phyloP scores from a whole-genome alignment of 2,329 filamentous ascomycete species.

The Aspergillus transmontanensis region DNA sequence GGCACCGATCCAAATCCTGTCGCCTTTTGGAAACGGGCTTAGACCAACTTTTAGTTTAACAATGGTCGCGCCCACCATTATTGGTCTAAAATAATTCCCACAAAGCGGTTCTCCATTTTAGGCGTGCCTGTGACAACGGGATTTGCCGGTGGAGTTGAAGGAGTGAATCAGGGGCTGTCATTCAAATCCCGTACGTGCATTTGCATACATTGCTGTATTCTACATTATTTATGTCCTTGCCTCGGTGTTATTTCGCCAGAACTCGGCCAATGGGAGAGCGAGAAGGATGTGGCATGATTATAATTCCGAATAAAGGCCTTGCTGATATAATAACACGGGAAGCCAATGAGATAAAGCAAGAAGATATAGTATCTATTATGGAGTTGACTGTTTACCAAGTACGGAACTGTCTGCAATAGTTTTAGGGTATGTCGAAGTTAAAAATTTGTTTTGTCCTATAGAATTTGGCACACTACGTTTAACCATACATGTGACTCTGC shows the following conservation, averaged over 20 bases:
- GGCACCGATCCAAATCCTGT: neutral
- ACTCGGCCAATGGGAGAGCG: neutral
- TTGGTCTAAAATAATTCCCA: neutral
- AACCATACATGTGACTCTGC: neutral
- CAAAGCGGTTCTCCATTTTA: neutral
- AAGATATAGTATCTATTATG: neutral
- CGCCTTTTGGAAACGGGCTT: neutral
- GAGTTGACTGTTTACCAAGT: neutral
- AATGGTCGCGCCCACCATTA: neutral
- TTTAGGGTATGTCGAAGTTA: neutral
- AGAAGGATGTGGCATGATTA: neutral
- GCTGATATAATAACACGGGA: neutral
- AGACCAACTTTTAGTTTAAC: neutral
- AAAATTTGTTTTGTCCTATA: neutral
- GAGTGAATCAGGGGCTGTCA: neutral
- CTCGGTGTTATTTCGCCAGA: neutral
- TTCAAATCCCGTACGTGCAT: slow-evolving; percentile 4
- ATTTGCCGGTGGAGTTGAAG: neutral
- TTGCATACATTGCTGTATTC: neutral
- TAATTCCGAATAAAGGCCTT: neutral
- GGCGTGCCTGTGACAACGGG: neutral
- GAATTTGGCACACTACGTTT: neutral
- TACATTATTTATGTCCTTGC: neutral
- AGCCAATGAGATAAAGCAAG: no score
- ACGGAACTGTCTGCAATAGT: neutral